Conservation (phyloP, 2,329 filamentous ascomycete species). For the Akanthomyces uredinophilus region DNA sequence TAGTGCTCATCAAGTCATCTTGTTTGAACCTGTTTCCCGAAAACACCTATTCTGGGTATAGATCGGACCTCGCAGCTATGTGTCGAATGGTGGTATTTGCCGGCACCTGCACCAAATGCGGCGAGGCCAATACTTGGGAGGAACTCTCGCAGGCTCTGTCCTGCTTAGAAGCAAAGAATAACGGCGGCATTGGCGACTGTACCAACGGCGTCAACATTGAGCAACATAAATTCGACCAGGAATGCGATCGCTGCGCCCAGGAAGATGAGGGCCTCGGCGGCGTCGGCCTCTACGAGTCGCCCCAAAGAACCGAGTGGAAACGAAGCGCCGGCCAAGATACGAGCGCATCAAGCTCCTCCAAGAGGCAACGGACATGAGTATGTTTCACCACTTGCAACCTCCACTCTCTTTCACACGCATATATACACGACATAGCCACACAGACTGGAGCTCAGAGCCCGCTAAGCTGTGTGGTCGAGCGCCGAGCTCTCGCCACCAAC, state of each 20-base stretch:
- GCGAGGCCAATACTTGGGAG: constrained; percentile 35
- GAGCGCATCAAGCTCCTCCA: neutral
- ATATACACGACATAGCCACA: neutral
- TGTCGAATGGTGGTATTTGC: constrained; percentile 42
- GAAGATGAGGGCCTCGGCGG: constrained; percentile 40
- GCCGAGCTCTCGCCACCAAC: neutral
- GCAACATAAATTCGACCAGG: constrained; percentile 43
- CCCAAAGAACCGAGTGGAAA: constrained; percentile 9
- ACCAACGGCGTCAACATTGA: constrained; percentile 35
- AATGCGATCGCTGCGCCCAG: constrained; percentile 40
- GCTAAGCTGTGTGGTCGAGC: neutral
- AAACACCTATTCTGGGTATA: too few species aligned
- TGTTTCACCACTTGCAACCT: neutral
- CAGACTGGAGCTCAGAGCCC: constrained; percentile 3
- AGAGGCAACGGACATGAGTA: constrained; percentile 12
- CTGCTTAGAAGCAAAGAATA: constrained; percentile 46
- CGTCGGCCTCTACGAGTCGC: constrained; percentile 28
- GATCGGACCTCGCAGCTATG: constrained; percentile 27
- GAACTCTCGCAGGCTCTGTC: constrained; percentile 42
- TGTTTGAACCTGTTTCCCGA: neutral
- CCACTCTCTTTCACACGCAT: neutral
- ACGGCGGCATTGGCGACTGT: constrained; percentile 40
- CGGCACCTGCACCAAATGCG: constrained; percentile 40
- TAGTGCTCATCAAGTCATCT: neutral
- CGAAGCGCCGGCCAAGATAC: constrained; percentile 4